phyloP scores from a whole-genome alignment of 2,329 filamentous ascomycete genomes.

The Cladosporium sphaerospermum region DNA sequence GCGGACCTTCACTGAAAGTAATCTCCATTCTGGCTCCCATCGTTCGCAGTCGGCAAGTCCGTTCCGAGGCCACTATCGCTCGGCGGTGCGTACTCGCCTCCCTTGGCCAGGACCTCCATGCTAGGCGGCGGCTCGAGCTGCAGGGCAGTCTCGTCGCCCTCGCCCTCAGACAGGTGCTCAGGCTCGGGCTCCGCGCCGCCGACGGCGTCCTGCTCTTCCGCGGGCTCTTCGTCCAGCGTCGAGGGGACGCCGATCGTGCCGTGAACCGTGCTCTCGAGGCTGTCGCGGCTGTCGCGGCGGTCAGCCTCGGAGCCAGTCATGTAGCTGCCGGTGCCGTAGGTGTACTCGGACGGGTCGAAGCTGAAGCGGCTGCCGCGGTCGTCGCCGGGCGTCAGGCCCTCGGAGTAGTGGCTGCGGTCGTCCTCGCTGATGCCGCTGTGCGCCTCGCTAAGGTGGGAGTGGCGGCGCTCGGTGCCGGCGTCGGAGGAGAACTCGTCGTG shows the following conservation, averaged over 20 bases:
- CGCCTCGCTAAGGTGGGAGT: constrained; percentile 16
- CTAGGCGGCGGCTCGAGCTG: constrained; percentile 13
- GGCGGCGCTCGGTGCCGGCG: constrained; percentile 25
- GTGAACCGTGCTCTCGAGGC: constrained; percentile 14
- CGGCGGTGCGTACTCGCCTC: constrained; percentile 27
- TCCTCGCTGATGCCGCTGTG: constrained; percentile 24
- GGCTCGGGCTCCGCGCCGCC: constrained; percentile 16
- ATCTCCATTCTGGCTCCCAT: constrained; percentile 1
- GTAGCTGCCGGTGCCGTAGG: constrained; percentile 45
- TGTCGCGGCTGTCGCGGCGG: constrained; percentile 40
- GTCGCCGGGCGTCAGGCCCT: constrained; percentile 18
- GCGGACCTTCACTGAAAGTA: constrained; percentile 5
- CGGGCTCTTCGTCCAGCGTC: constrained; percentile 28
- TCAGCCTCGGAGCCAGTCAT: constrained; percentile 43
- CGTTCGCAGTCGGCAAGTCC: constrained; percentile 29
- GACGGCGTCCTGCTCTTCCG: constrained; percentile 14
- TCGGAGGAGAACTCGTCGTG: constrained; percentile 23
- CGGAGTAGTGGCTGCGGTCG: constrained; percentile 21
- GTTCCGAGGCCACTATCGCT: constrained; percentile 36
- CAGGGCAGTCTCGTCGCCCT: constrained; percentile 2
- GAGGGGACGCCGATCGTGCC: constrained; percentile 27
- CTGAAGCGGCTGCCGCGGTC: constrained; percentile 32
- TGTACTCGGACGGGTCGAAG: constrained; percentile 40
- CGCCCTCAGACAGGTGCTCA: background rate
- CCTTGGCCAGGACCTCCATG: constrained; percentile 14